Base-by-base conservation (phyloP, 2,329 filamentous ascomycete species). In the Talaromyces pinophilus region DNA sequence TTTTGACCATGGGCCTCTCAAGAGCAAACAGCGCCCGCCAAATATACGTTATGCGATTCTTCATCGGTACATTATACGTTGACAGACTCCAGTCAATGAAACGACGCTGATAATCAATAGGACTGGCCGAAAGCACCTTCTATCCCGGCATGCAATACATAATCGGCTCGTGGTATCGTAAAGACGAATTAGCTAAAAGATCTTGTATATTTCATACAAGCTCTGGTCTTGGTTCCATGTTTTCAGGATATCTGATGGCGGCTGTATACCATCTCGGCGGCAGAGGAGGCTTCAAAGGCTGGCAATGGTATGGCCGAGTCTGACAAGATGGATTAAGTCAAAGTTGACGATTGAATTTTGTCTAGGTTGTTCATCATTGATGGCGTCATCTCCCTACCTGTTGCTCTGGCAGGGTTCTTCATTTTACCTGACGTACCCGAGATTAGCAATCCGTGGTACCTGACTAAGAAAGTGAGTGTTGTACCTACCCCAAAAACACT, bases 181-280 rank as follows among this genome's bases (percentile, higher is more conserved):
- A 78, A 62, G 79, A 82, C 48, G 84, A 86, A 67, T 76, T 85
- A 0, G 83, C 82, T 0, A 85, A 85, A 67, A 74, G 84, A 15
- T 81, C 82, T 1, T 84, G 82, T 62, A 84, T 86, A 10, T 85
- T 85, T 70, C 82, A 84, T 64, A 81, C 81, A 0, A 81, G 79
- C 59, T 79, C 78, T 13, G 81, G 80, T 0, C 78, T 84, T 55
- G 78, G 73, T 0, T 76, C 69, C 52, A 80, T 80, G 78, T 77
- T 80, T 65, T 79, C 77, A 0, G 86, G 85, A 0, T 87, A 86
- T 67, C 72, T 88, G 7, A 85, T 85, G 81, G 80, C 84, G 0
- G 83, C 77, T 0, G 82, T 86, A 1, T 85, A 85, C 67, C 77
- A 77, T 4, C 76, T 87, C 0, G 80, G 80, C 8, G 83, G 82